These are phyloP conservation scores for Penicillium sp. DNA, from an alignment of 2,329 filamentous ascomycete species.

Conservation along the genomic window DNA sequence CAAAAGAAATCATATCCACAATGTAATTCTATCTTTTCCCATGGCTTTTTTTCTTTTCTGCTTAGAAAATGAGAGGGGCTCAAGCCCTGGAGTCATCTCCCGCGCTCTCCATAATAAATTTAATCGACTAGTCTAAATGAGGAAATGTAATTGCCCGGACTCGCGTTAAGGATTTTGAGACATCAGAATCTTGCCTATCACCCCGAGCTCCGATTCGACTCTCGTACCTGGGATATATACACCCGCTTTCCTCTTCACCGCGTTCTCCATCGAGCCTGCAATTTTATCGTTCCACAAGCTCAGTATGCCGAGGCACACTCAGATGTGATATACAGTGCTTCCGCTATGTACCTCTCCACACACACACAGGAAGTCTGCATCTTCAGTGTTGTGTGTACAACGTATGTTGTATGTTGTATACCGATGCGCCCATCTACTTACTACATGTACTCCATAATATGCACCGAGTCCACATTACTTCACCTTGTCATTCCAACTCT, in stretches of 20 bases:
- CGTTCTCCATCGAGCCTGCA: neutral
- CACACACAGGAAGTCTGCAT: neutral
- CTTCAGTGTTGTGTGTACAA: neutral
- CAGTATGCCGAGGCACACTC: neutral
- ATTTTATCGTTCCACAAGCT: slow-evolving; percentile 1
- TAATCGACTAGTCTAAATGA: neutral
- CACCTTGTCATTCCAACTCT: neutral
- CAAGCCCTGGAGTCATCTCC: neutral
- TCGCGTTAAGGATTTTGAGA: slow-evolving; percentile 1
- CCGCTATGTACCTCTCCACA: neutral
- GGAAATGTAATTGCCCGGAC: neutral
- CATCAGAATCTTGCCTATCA: slow-evolving; percentile 1
- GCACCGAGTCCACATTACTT: neutral
- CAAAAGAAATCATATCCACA: neutral
- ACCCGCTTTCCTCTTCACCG: slow-evolving; percentile 3
- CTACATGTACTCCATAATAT: neutral
- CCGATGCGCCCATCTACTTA: no score
- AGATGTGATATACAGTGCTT: slow-evolving; percentile 13
- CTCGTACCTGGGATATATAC: neutral
- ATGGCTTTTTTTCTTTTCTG: neutral
- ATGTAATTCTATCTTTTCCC: neutral
- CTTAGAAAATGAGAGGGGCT: slow-evolving; percentile 1
- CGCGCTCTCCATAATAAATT: neutral
- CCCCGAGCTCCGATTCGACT: slow-evolving; percentile 3
- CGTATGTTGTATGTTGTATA: neutral